These are phyloP conservation scores for Sungouiella blattae DNA, from an alignment of 805 yeast genomes.

Conservation along the genomic window DNA sequence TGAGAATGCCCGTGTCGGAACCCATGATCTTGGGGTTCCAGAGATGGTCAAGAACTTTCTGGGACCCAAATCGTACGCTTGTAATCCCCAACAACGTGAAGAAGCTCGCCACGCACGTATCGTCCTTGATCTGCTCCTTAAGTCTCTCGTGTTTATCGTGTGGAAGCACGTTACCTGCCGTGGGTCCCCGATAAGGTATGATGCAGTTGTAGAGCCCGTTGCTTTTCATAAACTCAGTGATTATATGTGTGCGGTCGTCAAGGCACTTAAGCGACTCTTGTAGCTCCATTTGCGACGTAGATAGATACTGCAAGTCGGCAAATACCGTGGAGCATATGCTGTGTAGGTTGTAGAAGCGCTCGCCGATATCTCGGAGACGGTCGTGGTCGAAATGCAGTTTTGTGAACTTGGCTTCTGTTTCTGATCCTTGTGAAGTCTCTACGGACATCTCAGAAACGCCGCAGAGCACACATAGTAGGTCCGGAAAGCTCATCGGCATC, in stretches of 20 bases:
- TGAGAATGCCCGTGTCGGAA: conserved; percentile 26
- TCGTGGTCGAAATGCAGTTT: conserved; percentile 4
- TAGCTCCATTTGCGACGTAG: conserved; percentile 27
- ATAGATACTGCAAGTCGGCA: conserved; percentile 24
- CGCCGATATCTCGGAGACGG: conserved; percentile 26
- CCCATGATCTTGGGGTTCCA: conserved; percentile 13
- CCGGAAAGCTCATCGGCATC: conserved; percentile 23
- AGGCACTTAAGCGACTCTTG: conserved; percentile 21
- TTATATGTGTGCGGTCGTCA: conserved; percentile 15
- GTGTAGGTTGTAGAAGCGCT: conserved; percentile 19
- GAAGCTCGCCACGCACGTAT: conserved; percentile 33
- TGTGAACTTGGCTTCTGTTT: no score
- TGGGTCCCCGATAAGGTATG: conserved; percentile 30
- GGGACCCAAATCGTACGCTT: conserved; percentile 24
- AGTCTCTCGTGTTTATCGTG: not conserved
- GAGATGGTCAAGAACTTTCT: conserved; percentile 17
- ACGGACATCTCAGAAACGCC: conserved; percentile 25
- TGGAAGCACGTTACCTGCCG: conserved; percentile 14
- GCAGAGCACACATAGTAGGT: conserved; percentile 24
- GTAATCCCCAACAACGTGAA: conserved; percentile 37
- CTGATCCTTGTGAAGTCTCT: conserved; percentile 1
- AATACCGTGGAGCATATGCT: conserved; percentile 26
- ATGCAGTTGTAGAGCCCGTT: conserved; percentile 24
- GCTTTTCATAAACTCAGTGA: conserved; percentile 30
- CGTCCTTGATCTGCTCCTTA: conserved; percentile 15